Evolutionary conservation across 305 asterid genomes (phyloP).

Genomic region (Striga hermonthica): DNA sequence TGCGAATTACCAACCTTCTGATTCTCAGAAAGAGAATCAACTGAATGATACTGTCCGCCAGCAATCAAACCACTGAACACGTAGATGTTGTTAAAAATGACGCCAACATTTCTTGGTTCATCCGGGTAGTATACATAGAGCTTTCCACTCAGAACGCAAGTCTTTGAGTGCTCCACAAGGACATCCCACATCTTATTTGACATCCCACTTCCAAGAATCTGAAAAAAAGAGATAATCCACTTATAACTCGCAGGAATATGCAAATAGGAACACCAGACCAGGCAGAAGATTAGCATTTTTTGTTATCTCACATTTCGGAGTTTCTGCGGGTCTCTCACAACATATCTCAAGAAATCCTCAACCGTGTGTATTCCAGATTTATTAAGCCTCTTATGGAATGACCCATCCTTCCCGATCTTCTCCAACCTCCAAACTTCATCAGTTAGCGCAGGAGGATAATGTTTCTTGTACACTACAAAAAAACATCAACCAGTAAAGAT

Average conservation of each 20-base stretch:
- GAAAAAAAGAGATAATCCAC: conserved; percentile 26
- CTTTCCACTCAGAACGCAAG: conserved; percentile 85
- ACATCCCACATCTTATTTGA: conserved; percentile 97
- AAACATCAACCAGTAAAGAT: conserved; percentile 14
- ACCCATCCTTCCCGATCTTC: conserved; percentile 95
- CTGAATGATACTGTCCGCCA: conserved; percentile 66
- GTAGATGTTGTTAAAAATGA: conserved; percentile 75
- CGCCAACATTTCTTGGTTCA: conserved; percentile 72
- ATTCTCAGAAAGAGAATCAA: conserved; percentile 73
- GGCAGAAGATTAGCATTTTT: neutral
- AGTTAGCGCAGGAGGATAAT: conserved; percentile 84
- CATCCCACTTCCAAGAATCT: conserved; percentile 98
- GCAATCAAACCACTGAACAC: conserved; percentile 79
- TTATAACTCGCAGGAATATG: conserved; percentile 24
- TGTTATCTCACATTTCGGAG: conserved; percentile 69
- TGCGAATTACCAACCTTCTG: conserved; percentile 82
- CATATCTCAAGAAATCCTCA: conserved; percentile 79
- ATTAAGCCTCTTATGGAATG: conserved; percentile 87
- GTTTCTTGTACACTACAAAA: conserved; percentile 89
- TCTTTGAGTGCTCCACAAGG: conserved; percentile 88
- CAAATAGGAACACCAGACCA: conserved; percentile 14
- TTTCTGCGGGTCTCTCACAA: conserved; percentile 69
- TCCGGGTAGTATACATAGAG: conserved; percentile 85
- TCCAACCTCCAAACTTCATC: conserved; percentile 99
- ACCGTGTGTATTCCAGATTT: conserved; percentile 68